A percentile compares a stretch with the other conserved stretches of the same genome.
Evolutionary conservation across 31 red algal species (phyloP).

Genomic region (Bonnemaisonia californica): DNA sequence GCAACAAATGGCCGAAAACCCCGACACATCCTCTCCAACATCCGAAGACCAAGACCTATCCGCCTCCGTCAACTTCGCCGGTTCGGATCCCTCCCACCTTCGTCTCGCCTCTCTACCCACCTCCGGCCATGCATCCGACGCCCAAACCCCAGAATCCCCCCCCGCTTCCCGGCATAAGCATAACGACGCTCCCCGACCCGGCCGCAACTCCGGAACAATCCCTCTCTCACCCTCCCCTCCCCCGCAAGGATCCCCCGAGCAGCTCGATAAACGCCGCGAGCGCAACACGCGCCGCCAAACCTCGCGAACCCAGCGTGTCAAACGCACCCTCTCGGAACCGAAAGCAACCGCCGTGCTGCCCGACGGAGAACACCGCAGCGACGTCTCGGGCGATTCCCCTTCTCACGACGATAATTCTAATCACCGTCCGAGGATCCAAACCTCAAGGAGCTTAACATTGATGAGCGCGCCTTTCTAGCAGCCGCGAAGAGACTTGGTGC

Average conservation of each 20-base stretch:
- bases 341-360: slow-evolving; percentile 31
- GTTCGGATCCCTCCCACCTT: neutral
- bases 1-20: slow-evolving; percentile 34
- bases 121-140: neutral
- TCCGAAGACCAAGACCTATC: slow-evolving; percentile 5
- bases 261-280: neutral
- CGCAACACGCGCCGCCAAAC: slow-evolving; percentile 1
- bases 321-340: slow-evolving; percentile 60
- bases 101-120: slow-evolving; percentile 19
- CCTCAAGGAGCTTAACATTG: slow-evolving; percentile 39
- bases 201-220: neutral
- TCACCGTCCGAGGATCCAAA: slow-evolving; percentile 7
- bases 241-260: neutral
- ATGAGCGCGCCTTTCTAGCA: slow-evolving; percentile 61
- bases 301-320: slow-evolving; percentile 27
- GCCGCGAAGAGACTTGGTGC: slow-evolving; percentile 54
- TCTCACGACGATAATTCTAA: too few species aligned
- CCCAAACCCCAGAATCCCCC: neutral
- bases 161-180: too few species aligned
- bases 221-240: neutral
- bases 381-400: neutral
- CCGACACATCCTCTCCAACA: neutral
- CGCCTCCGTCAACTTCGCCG: slow-evolving; percentile 9
- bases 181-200: neutral
- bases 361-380: neutral